These are phyloP conservation scores for Termitomyces sp. DNA, from an alignment of 768 basidiomycete genomes.

Conservation along the genomic window DNA sequence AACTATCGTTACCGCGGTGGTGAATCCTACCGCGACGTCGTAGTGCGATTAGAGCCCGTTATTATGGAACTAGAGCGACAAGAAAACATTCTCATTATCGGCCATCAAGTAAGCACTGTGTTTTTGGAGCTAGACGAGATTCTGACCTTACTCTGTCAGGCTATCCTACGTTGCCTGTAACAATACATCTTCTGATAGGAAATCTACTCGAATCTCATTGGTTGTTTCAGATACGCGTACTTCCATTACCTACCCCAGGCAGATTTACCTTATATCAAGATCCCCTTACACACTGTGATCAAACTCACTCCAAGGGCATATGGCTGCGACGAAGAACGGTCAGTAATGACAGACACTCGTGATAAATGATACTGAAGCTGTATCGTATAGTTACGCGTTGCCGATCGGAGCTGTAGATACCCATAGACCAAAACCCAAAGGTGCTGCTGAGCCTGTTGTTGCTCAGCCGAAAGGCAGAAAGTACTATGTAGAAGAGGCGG, in stretches of 20 bases:
- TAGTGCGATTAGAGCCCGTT: slow-evolving; percentile 91
- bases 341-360: slow-evolving; percentile 13
- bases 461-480: slow-evolving; percentile 36
- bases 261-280: slow-evolving; percentile 97
- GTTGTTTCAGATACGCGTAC: slow-evolving; percentile 78
- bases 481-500: slow-evolving; percentile 35
- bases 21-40: slow-evolving; percentile 97
- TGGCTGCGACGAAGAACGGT: slow-evolving; percentile 97
- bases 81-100: slow-evolving; percentile 94
- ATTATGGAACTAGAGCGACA: slow-evolving; percentile 99
- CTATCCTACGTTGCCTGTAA: slow-evolving; percentile 77
- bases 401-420: slow-evolving; percentile 95
- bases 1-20: slow-evolving; percentile 98
- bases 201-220: slow-evolving; percentile 18
- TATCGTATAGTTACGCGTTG: slow-evolving; percentile 63
- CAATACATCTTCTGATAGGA: slow-evolving; percentile 22
- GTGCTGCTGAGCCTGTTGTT: slow-evolving; percentile 28
- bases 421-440: slow-evolving; percentile 66
- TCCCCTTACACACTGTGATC: slow-evolving; percentile 95
- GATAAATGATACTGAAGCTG: slow-evolving; percentile 3
- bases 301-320: slow-evolving; percentile 98
- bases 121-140: background rate
- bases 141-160: slow-evolving; percentile 31
- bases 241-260: slow-evolving; percentile 90
- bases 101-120: slow-evolving; percentile 68